These are phyloP conservation scores for Aspergillus sclerotiicarbonarius DNA, from an alignment of 495 filamentous ascomycete genomes.

Conservation along the genomic window DNA sequence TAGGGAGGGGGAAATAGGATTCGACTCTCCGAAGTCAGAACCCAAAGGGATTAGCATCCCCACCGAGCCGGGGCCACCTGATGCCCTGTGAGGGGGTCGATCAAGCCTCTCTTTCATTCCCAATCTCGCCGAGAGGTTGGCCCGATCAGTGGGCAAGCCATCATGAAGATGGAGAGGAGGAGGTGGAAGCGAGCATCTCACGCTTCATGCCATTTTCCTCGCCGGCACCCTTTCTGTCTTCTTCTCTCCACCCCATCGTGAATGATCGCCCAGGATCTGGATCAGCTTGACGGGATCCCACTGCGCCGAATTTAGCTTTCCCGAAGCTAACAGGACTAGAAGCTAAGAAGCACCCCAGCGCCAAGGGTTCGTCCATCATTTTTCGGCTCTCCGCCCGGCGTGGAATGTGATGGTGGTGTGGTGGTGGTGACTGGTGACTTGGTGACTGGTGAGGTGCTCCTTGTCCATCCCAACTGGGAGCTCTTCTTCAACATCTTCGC, in stretches of 20 bases:
- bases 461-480: neutral
- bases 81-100: slow-evolving; percentile 1
- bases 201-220: too few relatives aligned
- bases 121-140: neutral
- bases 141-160: neutral
- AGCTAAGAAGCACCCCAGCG: neutral
- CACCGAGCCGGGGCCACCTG: slow-evolving; percentile 8
- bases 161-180: neutral
- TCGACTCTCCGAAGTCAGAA: neutral
- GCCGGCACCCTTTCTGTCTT: neutral
- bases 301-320: slow-evolving; percentile 4
- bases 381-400: slow-evolving; percentile 11
- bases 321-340: neutral
- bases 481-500: neutral
- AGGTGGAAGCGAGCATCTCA: neutral
- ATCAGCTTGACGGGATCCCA: neutral
- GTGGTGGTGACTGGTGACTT: neutral
- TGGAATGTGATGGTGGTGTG: slow-evolving; percentile 9
- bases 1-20: slow-evolving; percentile 1
- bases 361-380: slow-evolving; percentile 16
- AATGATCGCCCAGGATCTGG: neutral
- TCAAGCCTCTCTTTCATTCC: neutral
- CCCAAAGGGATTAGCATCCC: slow-evolving; percentile 8
- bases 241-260: neutral
- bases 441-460: too few relatives aligned